Conservation (phyloP, 305 asterid species). For the Solanum hybrid region DNA sequence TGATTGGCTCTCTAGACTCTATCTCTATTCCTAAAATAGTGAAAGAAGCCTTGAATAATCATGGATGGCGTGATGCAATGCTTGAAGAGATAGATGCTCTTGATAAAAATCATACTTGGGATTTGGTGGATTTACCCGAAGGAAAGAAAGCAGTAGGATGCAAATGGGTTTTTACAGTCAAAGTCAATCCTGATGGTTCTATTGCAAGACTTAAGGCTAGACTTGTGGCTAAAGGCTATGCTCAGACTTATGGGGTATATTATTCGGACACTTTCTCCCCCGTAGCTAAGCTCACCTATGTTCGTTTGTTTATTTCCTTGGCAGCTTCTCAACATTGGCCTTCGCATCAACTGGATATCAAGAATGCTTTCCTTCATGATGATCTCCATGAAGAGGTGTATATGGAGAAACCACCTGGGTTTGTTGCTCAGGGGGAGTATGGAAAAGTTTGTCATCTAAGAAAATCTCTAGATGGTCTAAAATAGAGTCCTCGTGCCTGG, state of each 20-base stretch:
- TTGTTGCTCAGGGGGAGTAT: neutral
- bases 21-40: neutral
- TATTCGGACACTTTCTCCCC: neutral
- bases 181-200: neutral
- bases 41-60: neutral
- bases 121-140: neutral
- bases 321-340: neutral
- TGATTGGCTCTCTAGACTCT: neutral
- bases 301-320: neutral
- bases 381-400: neutral
- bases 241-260: neutral
- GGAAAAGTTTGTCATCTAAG: neutral
- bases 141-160: neutral
- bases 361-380: neutral
- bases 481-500: neutral
- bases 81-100: neutral
- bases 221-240: neutral
- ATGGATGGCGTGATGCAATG: neutral
- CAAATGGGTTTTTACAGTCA: neutral
- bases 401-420: neutral
- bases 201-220: neutral
- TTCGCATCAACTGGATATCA: neutral
- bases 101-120: neutral
- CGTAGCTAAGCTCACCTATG: neutral
- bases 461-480: neutral